These are phyloP conservation scores for Whalleya microplaca DNA, from an alignment of 2,329 filamentous ascomycete species.

Conservation along the genomic window DNA sequence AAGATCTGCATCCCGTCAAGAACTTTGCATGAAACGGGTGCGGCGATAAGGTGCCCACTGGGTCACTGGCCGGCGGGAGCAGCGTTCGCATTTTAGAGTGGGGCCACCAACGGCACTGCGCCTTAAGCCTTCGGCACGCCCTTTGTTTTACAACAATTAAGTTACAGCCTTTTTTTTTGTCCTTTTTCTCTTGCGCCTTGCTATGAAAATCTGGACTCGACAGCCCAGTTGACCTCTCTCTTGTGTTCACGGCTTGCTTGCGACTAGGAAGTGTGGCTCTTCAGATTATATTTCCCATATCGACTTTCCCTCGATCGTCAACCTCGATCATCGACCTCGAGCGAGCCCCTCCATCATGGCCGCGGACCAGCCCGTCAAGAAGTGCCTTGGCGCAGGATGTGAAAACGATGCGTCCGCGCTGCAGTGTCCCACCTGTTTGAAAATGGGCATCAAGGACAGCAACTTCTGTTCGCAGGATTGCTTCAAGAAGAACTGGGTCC, in stretches of 20 bases:
- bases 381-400: conserved; percentile 84
- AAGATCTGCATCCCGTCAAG: too few relatives aligned
- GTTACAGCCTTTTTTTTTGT: not conserved
- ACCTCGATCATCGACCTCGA: not conserved
- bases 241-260: not conserved
- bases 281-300: not conserved
- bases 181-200: not conserved
- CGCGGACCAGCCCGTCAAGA: conserved; percentile 61
- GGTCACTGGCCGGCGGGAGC: too few relatives aligned
- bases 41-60: too few relatives aligned
- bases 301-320: not conserved
- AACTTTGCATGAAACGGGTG: too few relatives aligned
- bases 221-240: not conserved
- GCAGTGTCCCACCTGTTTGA: conserved; percentile 94
- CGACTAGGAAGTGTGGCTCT: not conserved
- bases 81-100: too few relatives aligned
- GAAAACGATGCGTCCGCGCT: conserved; percentile 81
- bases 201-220: not conserved
- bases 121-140: not conserved
- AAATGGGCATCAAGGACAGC: conserved; percentile 83
- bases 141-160: not conserved
- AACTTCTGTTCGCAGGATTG: conserved; percentile 98
- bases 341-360: conserved; percentile 42
- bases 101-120: too few relatives aligned
- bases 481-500: conserved; percentile 98